Conservation (phyloP, 495 filamentous ascomycete species). For the Geopyxis carbonaria region DNA sequence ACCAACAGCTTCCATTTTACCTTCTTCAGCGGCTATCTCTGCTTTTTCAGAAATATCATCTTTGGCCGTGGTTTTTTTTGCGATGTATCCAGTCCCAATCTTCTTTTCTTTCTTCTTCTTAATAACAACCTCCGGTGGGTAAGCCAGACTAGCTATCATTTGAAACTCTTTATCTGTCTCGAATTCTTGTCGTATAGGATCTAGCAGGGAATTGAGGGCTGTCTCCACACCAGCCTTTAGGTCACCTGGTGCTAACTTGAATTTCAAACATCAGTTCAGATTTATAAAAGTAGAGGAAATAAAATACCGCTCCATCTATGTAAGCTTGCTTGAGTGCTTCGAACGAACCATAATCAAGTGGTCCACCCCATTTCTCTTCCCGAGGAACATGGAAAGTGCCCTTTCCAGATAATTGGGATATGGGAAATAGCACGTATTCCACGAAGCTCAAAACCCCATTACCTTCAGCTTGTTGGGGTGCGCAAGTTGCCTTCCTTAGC, state of each 20-base stretch:
- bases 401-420: slow-evolving; percentile 37
- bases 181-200: slow-evolving; percentile 57
- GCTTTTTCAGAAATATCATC: no score
- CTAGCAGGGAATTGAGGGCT: slow-evolving; percentile 52
- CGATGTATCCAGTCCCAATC: slow-evolving; percentile 44
- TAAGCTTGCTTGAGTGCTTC: slow-evolving; percentile 63
- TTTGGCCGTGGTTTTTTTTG: slow-evolving; percentile 17
- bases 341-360: slow-evolving; percentile 59
- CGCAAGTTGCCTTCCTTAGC: slow-evolving; percentile 62
- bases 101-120: slow-evolving; percentile 63
- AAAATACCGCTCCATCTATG: slow-evolving; percentile 49
- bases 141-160: slow-evolving; percentile 60
- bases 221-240: slow-evolving; percentile 61
- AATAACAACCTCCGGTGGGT: slow-evolving; percentile 57
- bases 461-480: slow-evolving; percentile 56
- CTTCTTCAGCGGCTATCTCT: no score
- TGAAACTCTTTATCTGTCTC: slow-evolving; percentile 61
- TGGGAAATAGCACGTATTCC: slow-evolving; percentile 69
- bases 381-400: slow-evolving; percentile 41
- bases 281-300: not conserved
- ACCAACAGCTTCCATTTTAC: slow-evolving; percentile 23
- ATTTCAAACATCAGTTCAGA: slow-evolving; percentile 15
- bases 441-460: slow-evolving; percentile 76
- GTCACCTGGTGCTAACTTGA: slow-evolving; percentile 62
- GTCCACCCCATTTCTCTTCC: slow-evolving; percentile 42